A percentile compares a stretch with the other conserved stretches of the same genome.
phyloP scores from a whole-genome alignment of 331 rosid species.

The Dryas integrifolia region DNA sequence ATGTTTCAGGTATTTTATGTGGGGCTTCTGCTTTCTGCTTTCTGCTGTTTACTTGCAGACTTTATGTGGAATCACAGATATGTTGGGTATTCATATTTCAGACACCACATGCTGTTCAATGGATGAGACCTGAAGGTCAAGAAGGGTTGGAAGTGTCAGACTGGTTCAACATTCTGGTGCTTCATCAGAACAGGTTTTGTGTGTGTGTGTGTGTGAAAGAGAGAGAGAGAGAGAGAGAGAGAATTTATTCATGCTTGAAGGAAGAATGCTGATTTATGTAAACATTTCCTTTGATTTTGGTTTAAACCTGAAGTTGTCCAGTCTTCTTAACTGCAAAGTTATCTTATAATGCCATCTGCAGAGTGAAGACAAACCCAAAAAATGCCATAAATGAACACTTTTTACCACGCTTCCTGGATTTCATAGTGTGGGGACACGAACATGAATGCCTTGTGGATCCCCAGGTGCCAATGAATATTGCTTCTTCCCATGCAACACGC shows the following conservation, averaged over 20 bases:
- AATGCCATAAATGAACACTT: conserved; percentile 98
- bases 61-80: conserved; percentile 15
- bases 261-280: conserved; percentile 19
- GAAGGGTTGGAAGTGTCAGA: conserved; percentile 81
- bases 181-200: conserved; percentile 93
- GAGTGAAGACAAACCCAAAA: conserved; percentile 95
- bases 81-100: conserved; percentile 35
- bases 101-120: conserved; percentile 98
- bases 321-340: not conserved
- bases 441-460: conserved; percentile 97
- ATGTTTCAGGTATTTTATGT: conserved; percentile 75
- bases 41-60: conserved; percentile 14
- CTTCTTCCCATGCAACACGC: conserved; percentile 13
- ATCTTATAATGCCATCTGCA: conserved; percentile 33
- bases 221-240: conserved; percentile 13
- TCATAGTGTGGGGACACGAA: conserved; percentile 98
- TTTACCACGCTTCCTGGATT: conserved; percentile 91
- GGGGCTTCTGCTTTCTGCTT: conserved; percentile 1
- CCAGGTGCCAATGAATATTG: conserved; percentile 46
- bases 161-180: conserved; percentile 97
- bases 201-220: conserved; percentile 8
- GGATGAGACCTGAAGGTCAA: conserved; percentile 96
- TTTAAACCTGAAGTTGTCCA: not conserved
- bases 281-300: conserved; percentile 7
- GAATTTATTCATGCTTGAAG: conserved; percentile 1